A percentile compares a stretch with the other conserved stretches of the same genome.
Evolutionary conservation across 140 eudicot species (phyloP).

Genomic region (Oenanthe javanica): DNA sequence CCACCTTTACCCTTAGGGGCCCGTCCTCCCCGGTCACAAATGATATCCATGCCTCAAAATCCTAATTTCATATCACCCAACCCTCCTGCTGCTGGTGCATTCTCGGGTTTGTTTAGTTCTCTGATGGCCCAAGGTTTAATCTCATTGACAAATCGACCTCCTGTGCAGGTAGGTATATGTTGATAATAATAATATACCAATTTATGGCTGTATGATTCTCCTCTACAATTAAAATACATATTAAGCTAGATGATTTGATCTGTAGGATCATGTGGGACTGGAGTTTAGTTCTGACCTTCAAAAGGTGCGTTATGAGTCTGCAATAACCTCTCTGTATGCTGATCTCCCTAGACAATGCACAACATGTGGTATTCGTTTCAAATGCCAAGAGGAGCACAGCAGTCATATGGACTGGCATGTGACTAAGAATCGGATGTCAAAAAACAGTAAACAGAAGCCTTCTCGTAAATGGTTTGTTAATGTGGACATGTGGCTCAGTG

Average conservation of each 20-base stretch:
- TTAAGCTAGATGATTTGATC: slow-evolving; percentile 4
- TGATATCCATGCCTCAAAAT: slow-evolving; percentile 29
- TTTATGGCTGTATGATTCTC: background rate
- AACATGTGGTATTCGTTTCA: slow-evolving; percentile 48
- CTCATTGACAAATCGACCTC: slow-evolving; percentile 29
- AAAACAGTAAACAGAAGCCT: slow-evolving; percentile 81
- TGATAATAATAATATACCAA: background rate
- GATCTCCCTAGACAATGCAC: slow-evolving; percentile 61
- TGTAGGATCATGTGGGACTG: slow-evolving; percentile 45
- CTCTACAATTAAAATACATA: background rate
- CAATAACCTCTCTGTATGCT: slow-evolving; percentile 32
- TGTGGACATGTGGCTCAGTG: slow-evolving; percentile 77
- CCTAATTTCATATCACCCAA: slow-evolving; percentile 27
- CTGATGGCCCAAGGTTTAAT: slow-evolving; percentile 48
- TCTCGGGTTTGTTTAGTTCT: slow-evolving; percentile 36
- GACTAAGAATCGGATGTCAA: slow-evolving; percentile 73
- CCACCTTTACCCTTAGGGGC: slow-evolving; percentile 27
- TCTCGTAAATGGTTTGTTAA: slow-evolving; percentile 95
- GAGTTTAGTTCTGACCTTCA: slow-evolving; percentile 42
- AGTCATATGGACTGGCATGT: slow-evolving; percentile 79
- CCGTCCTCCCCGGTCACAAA: slow-evolving; percentile 29
- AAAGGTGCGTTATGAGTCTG: slow-evolving; percentile 40
- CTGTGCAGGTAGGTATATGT: slow-evolving; percentile 38
- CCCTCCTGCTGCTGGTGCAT: slow-evolving; percentile 24
- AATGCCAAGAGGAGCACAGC: slow-evolving; percentile 52